Conservation (phyloP, 345 rosid species). For the Gossypium stocksii region DNA sequence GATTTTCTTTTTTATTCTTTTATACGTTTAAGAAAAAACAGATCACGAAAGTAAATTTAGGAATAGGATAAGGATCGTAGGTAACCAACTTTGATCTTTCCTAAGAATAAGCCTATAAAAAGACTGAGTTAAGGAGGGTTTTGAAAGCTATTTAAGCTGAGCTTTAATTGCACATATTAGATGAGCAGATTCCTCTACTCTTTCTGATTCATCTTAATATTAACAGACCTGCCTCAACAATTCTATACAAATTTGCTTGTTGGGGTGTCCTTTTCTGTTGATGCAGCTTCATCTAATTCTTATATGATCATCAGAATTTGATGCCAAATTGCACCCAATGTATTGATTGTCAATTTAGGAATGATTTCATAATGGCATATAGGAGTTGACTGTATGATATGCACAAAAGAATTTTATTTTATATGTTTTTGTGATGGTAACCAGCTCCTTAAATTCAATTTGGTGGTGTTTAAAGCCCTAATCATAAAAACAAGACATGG, state of each 20-base stretch:
- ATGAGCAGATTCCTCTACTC: too few relatives aligned
- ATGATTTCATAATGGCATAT: too few relatives aligned
- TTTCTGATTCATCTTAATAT: too few relatives aligned
- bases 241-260: too few relatives aligned
- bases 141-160: background rate
- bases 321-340: too few relatives aligned
- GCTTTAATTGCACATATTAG: background rate
- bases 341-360: background rate
- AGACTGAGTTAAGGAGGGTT: background rate
- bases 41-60: background rate
- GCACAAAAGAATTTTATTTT: background rate
- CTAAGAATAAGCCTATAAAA: background rate
- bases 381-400: background rate
- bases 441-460: background rate
- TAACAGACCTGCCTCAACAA: too few relatives aligned
- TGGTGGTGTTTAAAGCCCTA: constrained; percentile 10
- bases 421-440: background rate
- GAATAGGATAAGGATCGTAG: background rate
- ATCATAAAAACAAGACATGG: background rate
- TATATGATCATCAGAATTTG: too few relatives aligned
- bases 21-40: background rate
- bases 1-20: background rate
- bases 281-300: too few relatives aligned
- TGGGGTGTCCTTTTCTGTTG: too few relatives aligned
- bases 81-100: background rate